Evolutionary conservation across 2,329 filamentous ascomycete genomes (phyloP).

Genomic region (Clarireedia sp.): DNA sequence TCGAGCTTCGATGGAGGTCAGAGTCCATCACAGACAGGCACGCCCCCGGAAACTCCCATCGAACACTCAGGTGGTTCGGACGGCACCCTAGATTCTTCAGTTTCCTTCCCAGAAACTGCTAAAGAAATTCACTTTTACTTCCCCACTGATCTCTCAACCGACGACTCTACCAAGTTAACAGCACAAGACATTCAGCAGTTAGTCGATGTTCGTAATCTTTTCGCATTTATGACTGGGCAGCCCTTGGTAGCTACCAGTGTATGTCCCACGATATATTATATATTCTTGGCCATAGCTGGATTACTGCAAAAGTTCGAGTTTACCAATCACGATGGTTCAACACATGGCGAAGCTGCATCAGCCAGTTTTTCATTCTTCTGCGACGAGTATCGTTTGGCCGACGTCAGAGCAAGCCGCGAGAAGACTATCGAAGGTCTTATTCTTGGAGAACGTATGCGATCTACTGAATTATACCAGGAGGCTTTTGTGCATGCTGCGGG

Average conservation of each 20-base stretch:
- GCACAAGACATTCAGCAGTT: constrained; percentile 46
- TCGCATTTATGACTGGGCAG: constrained; percentile 57
- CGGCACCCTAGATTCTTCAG: constrained; percentile 17
- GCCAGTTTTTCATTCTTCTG: constrained; percentile 67
- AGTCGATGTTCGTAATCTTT: constrained; percentile 54
- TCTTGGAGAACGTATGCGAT: constrained; percentile 82
- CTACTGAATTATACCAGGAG: constrained; percentile 75
- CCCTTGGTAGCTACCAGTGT: constrained; percentile 51
- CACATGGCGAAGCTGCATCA: constrained; percentile 52
- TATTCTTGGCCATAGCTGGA: constrained; percentile 45
- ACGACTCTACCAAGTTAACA: constrained; percentile 27
- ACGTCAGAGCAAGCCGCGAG: constrained; percentile 74
- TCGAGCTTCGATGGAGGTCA: constrained; percentile 37
- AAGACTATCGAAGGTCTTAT: constrained; percentile 85
- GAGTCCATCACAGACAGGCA: constrained; percentile 31
- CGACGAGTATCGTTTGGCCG: constrained; percentile 67
- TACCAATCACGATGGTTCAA: constrained; percentile 46
- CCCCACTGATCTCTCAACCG: constrained; percentile 29
- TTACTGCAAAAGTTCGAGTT: constrained; percentile 52
- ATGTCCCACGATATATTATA: constrained; percentile 44
- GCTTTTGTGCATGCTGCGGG: constrained; percentile 87
- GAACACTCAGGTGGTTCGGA: constrained; percentile 11
- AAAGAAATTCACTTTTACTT: constrained; percentile 45
- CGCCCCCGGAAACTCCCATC: constrained; percentile 31
- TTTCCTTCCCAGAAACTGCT: constrained; percentile 32